These are phyloP conservation scores for Eimeria maxima DNA, from an alignment of 169 alveolate genomes.

Conservation along the genomic window DNA sequence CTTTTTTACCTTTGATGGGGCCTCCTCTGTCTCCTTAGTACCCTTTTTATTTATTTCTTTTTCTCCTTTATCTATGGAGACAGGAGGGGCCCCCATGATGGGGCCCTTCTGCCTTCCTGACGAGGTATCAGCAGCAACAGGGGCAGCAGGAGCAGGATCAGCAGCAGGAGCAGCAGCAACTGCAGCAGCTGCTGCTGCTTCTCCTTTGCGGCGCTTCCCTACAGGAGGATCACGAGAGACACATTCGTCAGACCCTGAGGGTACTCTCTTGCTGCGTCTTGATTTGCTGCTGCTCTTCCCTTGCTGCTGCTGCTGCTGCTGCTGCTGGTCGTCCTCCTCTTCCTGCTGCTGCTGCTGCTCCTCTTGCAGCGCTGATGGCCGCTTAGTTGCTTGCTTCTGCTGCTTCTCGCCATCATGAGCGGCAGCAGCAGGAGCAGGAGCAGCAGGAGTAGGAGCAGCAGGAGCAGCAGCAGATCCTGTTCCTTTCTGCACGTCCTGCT, in stretches of 20 bases:
- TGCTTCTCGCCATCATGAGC: background rate
- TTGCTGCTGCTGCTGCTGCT: constrained; percentile 43
- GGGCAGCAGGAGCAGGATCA: no score
- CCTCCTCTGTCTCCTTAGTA: constrained; percentile 28
- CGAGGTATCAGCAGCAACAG: no score
- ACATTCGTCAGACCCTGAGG: background rate
- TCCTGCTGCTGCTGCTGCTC: constrained; percentile 24
- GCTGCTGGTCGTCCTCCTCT: background rate
- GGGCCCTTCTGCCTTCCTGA: no score
- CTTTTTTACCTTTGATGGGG: background rate
- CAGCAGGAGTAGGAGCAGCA: background rate
- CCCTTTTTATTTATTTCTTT: background rate
- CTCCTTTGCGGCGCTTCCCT: background rate
- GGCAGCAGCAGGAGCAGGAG: background rate
- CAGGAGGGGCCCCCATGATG: no score
- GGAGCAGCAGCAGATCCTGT: background rate
- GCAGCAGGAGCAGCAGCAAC: no score
- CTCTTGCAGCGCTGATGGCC: background rate
- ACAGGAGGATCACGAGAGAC: background rate
- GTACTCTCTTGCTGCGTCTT: background rate
- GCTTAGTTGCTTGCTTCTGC: background rate
- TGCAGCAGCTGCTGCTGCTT: background rate
- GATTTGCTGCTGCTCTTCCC: background rate
- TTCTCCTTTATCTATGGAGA: background rate
- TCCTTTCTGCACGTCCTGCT: background rate